Percentiles rank a stretch among this genome's conserved stretches.
These are phyloP conservation scores for Aspergillus arachidicola DNA, from an alignment of 2,329 filamentous ascomycete genomes.

Conservation along the genomic window DNA sequence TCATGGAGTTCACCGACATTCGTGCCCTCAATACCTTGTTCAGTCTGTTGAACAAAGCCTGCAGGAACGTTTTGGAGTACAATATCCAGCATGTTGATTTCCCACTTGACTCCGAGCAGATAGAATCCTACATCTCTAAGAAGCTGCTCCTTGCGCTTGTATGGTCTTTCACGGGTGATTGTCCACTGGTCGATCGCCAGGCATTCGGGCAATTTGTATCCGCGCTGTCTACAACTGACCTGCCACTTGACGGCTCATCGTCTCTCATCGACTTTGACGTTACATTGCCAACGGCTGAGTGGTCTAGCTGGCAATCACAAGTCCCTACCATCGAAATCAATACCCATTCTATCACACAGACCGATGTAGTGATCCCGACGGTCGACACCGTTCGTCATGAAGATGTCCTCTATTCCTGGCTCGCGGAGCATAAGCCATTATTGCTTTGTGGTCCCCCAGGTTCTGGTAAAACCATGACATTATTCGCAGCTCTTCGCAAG, in stretches of 20 bases:
- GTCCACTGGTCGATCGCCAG: conserved; percentile 84
- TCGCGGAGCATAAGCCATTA: conserved; percentile 96
- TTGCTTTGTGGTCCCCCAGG: conserved; percentile 95
- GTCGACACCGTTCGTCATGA: conserved; percentile 97
- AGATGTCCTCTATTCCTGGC: conserved; percentile 98
- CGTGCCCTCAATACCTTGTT: conserved; percentile 91
- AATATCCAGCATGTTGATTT: conserved; percentile 94
- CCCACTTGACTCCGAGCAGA: conserved; percentile 83
- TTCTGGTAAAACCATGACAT: conserved; percentile 99
- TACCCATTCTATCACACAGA: conserved; percentile 96
- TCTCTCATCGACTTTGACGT: conserved; percentile 96
- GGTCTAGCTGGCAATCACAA: conserved; percentile 91
- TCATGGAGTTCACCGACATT: conserved; percentile 96
- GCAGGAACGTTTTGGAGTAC: conserved; percentile 91
- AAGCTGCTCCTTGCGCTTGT: conserved; percentile 90
- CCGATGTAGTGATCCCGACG: conserved; percentile 97
- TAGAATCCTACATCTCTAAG: conserved; percentile 88
- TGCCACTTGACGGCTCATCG: conserved; percentile 74
- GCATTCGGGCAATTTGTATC: conserved; percentile 83
- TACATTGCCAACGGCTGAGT: conserved; percentile 80
- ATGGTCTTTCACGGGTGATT: conserved; percentile 96
- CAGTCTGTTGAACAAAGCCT: conserved; percentile 91
- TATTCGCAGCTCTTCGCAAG: conserved; percentile 96
- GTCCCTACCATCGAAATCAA: conserved; percentile 96
- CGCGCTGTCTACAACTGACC: conserved; percentile 80